Evolutionary conservation across 208 protist genomes (phyloP), one percentile per base, ranked within the genome.

Genomic region (Crithidia acanthocephali): DNA sequence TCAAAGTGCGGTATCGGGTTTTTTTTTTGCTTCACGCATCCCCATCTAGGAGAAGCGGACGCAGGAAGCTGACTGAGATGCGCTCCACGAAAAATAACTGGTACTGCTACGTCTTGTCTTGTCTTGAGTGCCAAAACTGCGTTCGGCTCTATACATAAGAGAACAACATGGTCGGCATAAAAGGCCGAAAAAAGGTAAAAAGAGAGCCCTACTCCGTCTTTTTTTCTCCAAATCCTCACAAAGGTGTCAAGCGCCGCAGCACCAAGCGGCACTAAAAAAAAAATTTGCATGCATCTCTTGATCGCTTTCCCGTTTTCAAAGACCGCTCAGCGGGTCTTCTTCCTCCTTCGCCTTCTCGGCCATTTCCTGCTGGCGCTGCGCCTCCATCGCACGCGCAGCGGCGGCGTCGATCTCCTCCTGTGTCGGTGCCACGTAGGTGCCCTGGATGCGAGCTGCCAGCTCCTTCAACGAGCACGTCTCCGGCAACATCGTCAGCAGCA

Each of bases 391-490:
- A 9, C 80, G 82, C 16, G 70, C 47, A 1, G 82, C 76, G 3
- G 75, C 68, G 1, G 78, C 78, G 22, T 91, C 84, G 22, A 93
- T 63, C 47, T 97, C 92, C 52, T 88, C 86, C 72, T 88, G 83
- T 25, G 85, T 93, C 5, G 88, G 87, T 15, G 89, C 68, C 33
- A 86, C 78, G 59, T 94, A 95, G 40, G 90, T 97, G 50, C 92
- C 92, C 62, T 94, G 86, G 50, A 97, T 78, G n/a, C 90, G 88
- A 2, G 81, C 81, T 18, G 92, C 87, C 32, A 93, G 78, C 73
- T 97, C 92, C 32, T 70, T 69, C 27, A 86, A 76, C 16, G 77
- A 67, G 69, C 81, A 93, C 37, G 82, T 77, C 58, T 87, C 84
- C 22, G 69, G 71, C 16, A 93, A 62, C 22, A 94, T 57, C 15